A percentile compares a stretch with the other conserved stretches of the same genome.
Evolutionary conservation across 805 yeast species (phyloP).

Genomic region (Candida parachauliodes): DNA sequence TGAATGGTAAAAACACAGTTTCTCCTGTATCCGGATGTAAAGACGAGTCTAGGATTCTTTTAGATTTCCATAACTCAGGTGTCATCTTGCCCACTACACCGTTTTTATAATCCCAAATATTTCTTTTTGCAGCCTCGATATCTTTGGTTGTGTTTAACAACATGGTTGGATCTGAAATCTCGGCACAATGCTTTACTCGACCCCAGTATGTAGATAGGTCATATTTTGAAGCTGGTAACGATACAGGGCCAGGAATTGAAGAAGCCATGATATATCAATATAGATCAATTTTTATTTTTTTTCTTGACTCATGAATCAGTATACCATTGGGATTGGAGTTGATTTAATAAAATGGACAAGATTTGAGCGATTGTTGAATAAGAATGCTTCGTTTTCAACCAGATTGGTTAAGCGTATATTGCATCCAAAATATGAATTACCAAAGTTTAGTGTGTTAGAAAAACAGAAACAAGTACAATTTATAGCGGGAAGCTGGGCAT

Average conservation of each 20-base stretch:
- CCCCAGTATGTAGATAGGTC: constrained; percentile 88
- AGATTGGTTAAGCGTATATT: constrained; percentile 48
- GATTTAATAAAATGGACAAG: constrained; percentile 51
- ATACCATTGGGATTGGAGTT: constrained; percentile 48
- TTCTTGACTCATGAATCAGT: constrained; percentile 1
- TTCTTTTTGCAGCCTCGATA: constrained; percentile 58
- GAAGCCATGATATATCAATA: constrained; percentile 65
- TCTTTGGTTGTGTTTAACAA: constrained; percentile 66
- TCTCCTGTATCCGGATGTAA: constrained; percentile 97
- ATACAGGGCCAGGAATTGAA: constrained; percentile 75
- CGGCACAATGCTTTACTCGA: constrained; percentile 90
- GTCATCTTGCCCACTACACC: constrained; percentile 65
- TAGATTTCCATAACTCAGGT: constrained; percentile 85
- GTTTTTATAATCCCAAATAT: constrained; percentile 68
- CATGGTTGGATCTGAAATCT: constrained; percentile 89
- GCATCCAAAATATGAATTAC: constrained; percentile 44
- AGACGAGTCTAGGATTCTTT: constrained; percentile 82
- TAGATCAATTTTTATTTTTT: background rate
- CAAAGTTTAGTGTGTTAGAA: constrained; percentile 21
- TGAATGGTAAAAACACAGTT: constrained; percentile 85
- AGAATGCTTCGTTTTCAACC: constrained; percentile 26
- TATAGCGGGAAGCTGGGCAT: constrained; percentile 64
- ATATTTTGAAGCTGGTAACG: constrained; percentile 75
- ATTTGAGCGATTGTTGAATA: constrained; percentile 38
- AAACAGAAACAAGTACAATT: constrained; percentile 24